Base-by-base conservation (phyloP, 1,284 basidiomycete species). In the Moesziomyces antarcticus region DNA sequence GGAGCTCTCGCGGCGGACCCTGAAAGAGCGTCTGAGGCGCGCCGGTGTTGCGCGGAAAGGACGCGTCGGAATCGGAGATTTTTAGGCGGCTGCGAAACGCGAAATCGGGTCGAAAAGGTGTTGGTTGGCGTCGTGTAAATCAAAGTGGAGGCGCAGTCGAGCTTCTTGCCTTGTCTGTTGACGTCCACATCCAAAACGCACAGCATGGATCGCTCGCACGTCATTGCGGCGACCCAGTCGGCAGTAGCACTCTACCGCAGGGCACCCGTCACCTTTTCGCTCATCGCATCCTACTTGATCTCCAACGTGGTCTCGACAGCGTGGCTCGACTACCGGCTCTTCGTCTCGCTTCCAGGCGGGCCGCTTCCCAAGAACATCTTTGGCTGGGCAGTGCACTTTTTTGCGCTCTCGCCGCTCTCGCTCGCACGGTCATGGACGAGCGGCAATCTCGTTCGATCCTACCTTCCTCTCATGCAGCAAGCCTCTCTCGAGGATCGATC, bases 331-430 rank as follows among this genome's bases (percentile, higher is more conserved):
- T 75, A 75, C 37, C 57, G 55, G 2, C 55, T 75, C 40, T 75
- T 62, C 41, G 27, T 72, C 41, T 48, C 73, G 48, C 64, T 75
- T 25, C 50, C 55, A 0, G 73, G 73, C 0, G 73, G 73, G 21
- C 62, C 65, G 10, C 45, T 75, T 22, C 67, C 67, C 1, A 58
- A 72, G 53, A 75, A 72, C 40, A 22, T 72, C 33, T 41, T 71
- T n/a, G 73, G 73, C 9, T 75, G 73, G 73, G 30, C 60, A 0
- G n/a, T 71, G 5, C 73, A 72, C 33, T 60, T 47, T 35, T 67
- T 66, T 56, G 42, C 57, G 24, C 66, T 71, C 13, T 66, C 50
- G 25, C 68, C 70, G 9, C 51, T 71, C 0, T 56, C 65, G 20
- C 55, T 73, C 10, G 30, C 49, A n/a, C 46, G 40, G 20, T 30